Base-by-base conservation (phyloP, 257 asterid species). In the Solanum corneliomulleri region DNA sequence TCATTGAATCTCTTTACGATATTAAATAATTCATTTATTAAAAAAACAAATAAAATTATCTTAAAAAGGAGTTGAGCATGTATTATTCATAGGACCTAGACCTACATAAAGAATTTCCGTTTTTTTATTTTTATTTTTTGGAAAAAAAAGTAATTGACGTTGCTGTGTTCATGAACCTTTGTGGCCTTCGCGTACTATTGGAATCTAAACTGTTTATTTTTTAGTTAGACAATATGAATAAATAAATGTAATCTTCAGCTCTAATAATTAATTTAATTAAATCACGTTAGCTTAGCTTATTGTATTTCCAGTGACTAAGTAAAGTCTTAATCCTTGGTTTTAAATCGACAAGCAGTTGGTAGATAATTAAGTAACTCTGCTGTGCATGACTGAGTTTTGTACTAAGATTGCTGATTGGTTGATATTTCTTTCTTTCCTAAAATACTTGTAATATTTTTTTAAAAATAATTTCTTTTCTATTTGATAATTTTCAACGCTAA, bases 1-100 rank as follows among this genome's bases (percentile, higher is more conserved):
- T 89, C 78, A 89, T 89, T 89, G 89, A 84, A 76, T 52, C 81
- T 56, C 84, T 76, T 31, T 33, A 78, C n/a, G 1, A 81, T 81
- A 45, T 11, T 52, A 52, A 52, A 52, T 52, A 52, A 52, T 52
- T 52, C 10, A 52, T 16, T 8, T 41, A 8, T 41, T 49, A 15
- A 5, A 49, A 49, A 14, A 4, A 47, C 16, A 49, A 49, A 18
- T 2, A 49, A 49, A 52, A 52, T 52, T 52, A 52, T 52, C 21
- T 52, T 52, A 8, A 52, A 52, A 52, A 52, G 60, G 23, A 16
- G 60, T 6, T 52, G 9, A 52, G 60, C 23, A 52, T 1, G 23
- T 52, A 52, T 52, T 52, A 16, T 52, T 56, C 64, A 56, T 56
- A 56, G 64, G 64, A 56, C 7, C n/a, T 56, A 56, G 64, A 56